A percentile compares a stretch with the other conserved stretches of the same genome.
These are phyloP conservation scores for Zygnema circumcarinatum DNA, from an alignment of 139 green algal genomes.

Conservation along the genomic window DNA sequence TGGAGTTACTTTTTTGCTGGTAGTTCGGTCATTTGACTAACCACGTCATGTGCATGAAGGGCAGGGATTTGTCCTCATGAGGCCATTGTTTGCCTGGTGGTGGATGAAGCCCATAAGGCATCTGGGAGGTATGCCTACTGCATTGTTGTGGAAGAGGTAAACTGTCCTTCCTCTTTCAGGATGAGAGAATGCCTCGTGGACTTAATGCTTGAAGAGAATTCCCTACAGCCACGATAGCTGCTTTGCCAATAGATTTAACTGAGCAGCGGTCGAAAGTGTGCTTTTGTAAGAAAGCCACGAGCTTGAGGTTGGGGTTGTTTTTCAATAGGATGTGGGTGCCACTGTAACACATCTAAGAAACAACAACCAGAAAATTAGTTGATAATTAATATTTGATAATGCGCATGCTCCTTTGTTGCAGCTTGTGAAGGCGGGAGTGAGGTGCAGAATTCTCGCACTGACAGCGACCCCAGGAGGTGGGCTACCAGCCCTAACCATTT, in stretches of 20 bases:
- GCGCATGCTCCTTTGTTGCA: neutral
- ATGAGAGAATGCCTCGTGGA: neutral
- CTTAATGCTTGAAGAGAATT: too few relatives aligned
- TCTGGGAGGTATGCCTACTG: constrained; percentile 74
- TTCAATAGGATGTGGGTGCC: too few relatives aligned
- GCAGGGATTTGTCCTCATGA: constrained; percentile 71
- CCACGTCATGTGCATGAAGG: neutral
- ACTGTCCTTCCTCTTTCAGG: constrained; percentile 13
- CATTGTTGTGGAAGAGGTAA: constrained; percentile 63
- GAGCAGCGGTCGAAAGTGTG: too few relatives aligned
- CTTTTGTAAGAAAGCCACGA: too few relatives aligned
- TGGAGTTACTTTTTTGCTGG: too few relatives aligned
- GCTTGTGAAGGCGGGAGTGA: constrained; percentile 39
- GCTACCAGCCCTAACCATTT: neutral
- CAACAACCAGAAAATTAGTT: too few relatives aligned
- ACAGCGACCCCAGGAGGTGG: constrained; percentile 84
- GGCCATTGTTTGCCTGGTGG: constrained; percentile 83
- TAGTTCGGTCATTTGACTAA: too few relatives aligned
- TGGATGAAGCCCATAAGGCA: constrained; percentile 93
- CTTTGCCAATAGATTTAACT: too few relatives aligned
- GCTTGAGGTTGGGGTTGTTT: too few relatives aligned
- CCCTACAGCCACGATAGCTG: too few relatives aligned
- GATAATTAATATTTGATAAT: neutral
- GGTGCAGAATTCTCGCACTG: constrained; percentile 85
- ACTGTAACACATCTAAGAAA: too few relatives aligned